A percentile compares a stretch with the other conserved stretches of the same genome.
These are phyloP conservation scores for Bruguiera parviflora DNA, from an alignment of 345 rosid species.

Conservation along the genomic window DNA sequence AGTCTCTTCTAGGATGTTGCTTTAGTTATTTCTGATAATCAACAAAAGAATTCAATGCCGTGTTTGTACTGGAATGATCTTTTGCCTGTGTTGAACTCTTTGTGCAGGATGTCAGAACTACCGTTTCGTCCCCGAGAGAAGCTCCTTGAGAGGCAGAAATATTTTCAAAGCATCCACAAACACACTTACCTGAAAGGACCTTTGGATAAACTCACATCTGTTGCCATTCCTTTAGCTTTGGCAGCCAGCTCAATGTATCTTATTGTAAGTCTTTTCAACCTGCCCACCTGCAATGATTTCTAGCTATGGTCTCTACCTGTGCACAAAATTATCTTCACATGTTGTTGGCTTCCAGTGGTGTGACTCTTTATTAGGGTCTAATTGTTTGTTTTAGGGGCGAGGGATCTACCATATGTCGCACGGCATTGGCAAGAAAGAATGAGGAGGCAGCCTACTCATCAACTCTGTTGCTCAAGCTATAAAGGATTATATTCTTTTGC, in stretches of 20 bases:
- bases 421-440: constrained; percentile 84
- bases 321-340: no score
- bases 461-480: constrained; percentile 2
- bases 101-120: constrained; percentile 52
- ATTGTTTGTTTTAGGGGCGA: constrained; percentile 49
- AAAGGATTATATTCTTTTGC: constrained; percentile 19
- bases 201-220: constrained; percentile 75
- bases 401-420: constrained; percentile 84
- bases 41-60: background rate
- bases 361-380: background rate
- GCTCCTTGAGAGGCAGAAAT: constrained; percentile 75
- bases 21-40: no score
- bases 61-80: background rate
- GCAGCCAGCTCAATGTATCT: constrained; percentile 54
- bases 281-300: background rate
- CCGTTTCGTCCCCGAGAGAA: constrained; percentile 86
- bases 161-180: constrained; percentile 68
- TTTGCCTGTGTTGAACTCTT: background rate
- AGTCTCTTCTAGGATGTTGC: no score
- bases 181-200: constrained; percentile 84
- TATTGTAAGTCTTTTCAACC: constrained; percentile 49
- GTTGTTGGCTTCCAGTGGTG: background rate
- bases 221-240: constrained; percentile 77
- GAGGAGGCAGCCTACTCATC: constrained; percentile 19
- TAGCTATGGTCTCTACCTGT: background rate